These are phyloP conservation scores for Lobulomyces angularis DNA, from an alignment of 192 early-diverging fungal species.

Conservation along the genomic window DNA sequence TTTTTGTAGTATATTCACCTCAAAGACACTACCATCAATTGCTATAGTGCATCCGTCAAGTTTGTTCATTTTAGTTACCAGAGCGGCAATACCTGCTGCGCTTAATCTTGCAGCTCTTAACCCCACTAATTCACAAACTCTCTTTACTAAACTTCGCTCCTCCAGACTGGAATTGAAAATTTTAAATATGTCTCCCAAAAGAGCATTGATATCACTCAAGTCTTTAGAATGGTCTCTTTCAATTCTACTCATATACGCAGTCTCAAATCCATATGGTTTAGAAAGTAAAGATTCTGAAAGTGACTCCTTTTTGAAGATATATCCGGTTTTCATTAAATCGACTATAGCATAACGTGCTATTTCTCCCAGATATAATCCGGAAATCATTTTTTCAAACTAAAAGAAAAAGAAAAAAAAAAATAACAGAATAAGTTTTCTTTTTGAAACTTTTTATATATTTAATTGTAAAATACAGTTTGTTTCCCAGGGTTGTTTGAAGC, in stretches of 20 bases:
- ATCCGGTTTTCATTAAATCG: slow-evolving; percentile 54
- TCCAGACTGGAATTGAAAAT: slow-evolving; percentile 29
- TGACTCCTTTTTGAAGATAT: slow-evolving; percentile 53
- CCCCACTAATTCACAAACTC: slow-evolving; percentile 43
- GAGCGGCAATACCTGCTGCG: slow-evolving; percentile 26
- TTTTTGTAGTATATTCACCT: too few relatives aligned
- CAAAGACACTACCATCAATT: slow-evolving; percentile 67
- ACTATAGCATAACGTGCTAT: slow-evolving; percentile 55
- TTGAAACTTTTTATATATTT: too few relatives aligned
- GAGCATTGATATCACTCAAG: slow-evolving; percentile 24
- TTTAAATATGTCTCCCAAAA: slow-evolving; percentile 42
- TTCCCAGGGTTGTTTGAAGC: slow-evolving; percentile 55
- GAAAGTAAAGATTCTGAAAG: slow-evolving; percentile 39
- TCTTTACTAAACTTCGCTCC: slow-evolving; percentile 44
- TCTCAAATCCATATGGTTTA: slow-evolving; percentile 46
- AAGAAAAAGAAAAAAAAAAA: too few relatives aligned
- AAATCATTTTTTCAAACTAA: slow-evolving; percentile 83
- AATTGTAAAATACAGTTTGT: too few relatives aligned
- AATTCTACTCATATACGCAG: slow-evolving; percentile 6
- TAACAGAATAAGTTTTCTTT: too few relatives aligned
- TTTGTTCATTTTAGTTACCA: slow-evolving; percentile 27
- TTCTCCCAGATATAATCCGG: slow-evolving; percentile 72
- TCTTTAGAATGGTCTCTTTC: slow-evolving; percentile 27
- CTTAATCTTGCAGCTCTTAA: slow-evolving; percentile 56
- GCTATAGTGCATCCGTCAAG: slow-evolving; percentile 40